These are phyloP conservation scores for Neurospora sublineolata DNA, from an alignment of 495 filamentous ascomycete genomes.

Conservation along the genomic window DNA sequence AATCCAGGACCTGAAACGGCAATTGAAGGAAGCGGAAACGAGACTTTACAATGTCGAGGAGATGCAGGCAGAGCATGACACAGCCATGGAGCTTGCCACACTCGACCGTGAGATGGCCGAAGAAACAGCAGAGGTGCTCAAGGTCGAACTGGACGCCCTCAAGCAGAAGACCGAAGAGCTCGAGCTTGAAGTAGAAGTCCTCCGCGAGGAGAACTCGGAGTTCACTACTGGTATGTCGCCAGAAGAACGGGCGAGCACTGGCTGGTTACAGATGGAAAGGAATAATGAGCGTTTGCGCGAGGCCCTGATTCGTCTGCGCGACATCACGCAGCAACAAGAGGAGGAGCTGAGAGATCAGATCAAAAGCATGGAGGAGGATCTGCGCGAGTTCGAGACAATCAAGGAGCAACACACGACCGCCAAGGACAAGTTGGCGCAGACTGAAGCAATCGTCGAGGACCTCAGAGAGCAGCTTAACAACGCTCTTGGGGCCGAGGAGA, in stretches of 20 bases:
- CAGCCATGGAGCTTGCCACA: slow-evolving; percentile 72
- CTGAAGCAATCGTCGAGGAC: slow-evolving; percentile 72
- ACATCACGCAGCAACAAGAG: slow-evolving; percentile 78
- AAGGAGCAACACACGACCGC: slow-evolving; percentile 60
- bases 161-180: slow-evolving; percentile 70
- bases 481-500: slow-evolving; percentile 74
- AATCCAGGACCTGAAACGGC: slow-evolving; percentile 58
- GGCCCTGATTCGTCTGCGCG: slow-evolving; percentile 70
- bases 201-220: slow-evolving; percentile 79
- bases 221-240: slow-evolving; percentile 72
- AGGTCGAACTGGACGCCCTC: slow-evolving; percentile 68
- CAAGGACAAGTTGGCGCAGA: slow-evolving; percentile 58
- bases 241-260: slow-evolving; percentile 74
- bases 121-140: slow-evolving; percentile 71
- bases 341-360: slow-evolving; percentile 67
- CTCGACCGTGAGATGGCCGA: slow-evolving; percentile 95
- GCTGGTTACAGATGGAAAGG: slow-evolving; percentile 84
- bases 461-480: slow-evolving; percentile 84
- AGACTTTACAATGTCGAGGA: slow-evolving; percentile 57
- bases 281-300: slow-evolving; percentile 82
- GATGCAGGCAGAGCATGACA: slow-evolving; percentile 71
- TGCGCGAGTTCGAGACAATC: slow-evolving; percentile 56
- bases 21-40: slow-evolving; percentile 62
- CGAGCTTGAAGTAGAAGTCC: slow-evolving; percentile 73
- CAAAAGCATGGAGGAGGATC: slow-evolving; percentile 64